A percentile compares a stretch with the other conserved stretches of the same genome.
These are phyloP conservation scores for Orobanche coerulescens DNA, from an alignment of 257 asterid species.

Conservation along the genomic window DNA sequence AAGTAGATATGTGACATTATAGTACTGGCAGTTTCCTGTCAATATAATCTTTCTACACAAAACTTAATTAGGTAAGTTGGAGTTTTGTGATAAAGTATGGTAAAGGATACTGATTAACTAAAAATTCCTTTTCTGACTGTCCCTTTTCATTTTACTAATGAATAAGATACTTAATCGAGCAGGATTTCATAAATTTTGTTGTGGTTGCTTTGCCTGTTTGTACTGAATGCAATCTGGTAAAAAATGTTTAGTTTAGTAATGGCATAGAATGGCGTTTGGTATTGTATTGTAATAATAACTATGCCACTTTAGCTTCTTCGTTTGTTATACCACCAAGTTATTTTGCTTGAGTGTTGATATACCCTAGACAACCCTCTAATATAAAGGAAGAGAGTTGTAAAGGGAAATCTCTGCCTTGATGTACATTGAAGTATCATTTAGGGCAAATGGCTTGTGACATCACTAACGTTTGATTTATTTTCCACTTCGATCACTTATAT, in stretches of 20 bases:
- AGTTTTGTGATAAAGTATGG: not conserved
- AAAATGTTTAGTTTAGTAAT: not conserved
- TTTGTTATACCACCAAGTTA: not conserved
- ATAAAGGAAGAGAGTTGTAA: not conserved
- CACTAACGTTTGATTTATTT: no score
- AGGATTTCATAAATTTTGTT: not conserved
- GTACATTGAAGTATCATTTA: not conserved
- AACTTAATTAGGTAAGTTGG: not conserved
- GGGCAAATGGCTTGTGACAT: no score
- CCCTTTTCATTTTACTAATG: not conserved
- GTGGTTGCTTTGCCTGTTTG: not conserved
- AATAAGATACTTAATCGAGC: not conserved
- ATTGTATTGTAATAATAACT: not conserved
- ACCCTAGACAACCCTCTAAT: not conserved
- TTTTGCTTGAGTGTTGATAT: not conserved
- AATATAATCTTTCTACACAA: not conserved
- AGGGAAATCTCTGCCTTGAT: not conserved
- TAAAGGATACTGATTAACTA: not conserved
- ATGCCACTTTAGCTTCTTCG: slow-evolving; percentile 4
- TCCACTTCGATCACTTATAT: no score
- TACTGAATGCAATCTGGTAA: not conserved
- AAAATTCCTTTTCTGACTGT: not conserved
- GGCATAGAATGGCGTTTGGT: not conserved
- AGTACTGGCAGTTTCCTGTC: not conserved
- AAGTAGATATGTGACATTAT: not conserved